phyloP scores from a whole-genome alignment of 2,329 filamentous ascomycete genomes.

The Fusarium abutilonis region DNA sequence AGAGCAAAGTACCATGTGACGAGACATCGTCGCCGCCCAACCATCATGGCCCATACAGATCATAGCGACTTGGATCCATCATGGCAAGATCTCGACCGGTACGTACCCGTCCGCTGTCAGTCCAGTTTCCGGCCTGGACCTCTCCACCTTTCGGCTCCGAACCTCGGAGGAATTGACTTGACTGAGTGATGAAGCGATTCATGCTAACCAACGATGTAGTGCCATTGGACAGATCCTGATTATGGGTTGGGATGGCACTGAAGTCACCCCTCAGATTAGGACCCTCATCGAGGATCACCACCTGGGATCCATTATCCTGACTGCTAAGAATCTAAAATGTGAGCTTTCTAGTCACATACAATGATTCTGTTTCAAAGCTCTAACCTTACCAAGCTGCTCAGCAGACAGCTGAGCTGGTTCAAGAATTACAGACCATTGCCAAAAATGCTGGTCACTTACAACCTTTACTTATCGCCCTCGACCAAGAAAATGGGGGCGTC shows the following conservation, averaged over 20 bases:
- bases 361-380: constrained; percentile 43
- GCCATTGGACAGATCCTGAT: constrained; percentile 80
- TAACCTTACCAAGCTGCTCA: constrained; percentile 74
- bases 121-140: constrained; percentile 13
- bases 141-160: constrained; percentile 39
- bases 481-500: constrained; percentile 98
- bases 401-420: constrained; percentile 86
- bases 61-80: constrained; percentile 62
- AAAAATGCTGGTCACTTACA: constrained; percentile 89
- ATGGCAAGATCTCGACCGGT: constrained; percentile 83
- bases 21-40: constrained; percentile 40
- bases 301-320: constrained; percentile 85
- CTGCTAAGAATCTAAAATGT: constrained; percentile 89
- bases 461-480: constrained; percentile 87
- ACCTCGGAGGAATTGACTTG: constrained; percentile 20
- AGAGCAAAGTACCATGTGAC: constrained; percentile 44
- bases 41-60: constrained; percentile 51
- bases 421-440: constrained; percentile 92
- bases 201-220: constrained; percentile 55
- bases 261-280: constrained; percentile 83
- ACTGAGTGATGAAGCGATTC: constrained; percentile 1
- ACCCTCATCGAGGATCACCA: constrained; percentile 85
- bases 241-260: constrained; percentile 87
- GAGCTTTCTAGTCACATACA: constrained; percentile 43
- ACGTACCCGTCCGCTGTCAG: constrained; percentile 51